Conservation (phyloP, 176 grass and related monocot species). For the Musa beccarii region DNA sequence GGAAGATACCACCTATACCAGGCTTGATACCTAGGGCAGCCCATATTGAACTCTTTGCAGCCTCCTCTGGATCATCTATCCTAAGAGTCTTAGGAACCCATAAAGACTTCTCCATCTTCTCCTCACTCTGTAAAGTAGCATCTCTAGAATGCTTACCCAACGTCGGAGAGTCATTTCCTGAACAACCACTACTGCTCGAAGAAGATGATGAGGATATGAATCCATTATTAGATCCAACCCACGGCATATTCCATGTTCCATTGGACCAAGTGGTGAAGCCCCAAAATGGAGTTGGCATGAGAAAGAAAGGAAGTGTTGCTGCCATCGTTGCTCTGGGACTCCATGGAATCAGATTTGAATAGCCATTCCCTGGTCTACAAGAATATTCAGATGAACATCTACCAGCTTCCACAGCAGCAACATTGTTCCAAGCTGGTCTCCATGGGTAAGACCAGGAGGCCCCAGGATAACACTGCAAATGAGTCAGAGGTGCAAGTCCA, state of each 20-base stretch:
- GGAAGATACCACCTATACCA: conserved; percentile 51
- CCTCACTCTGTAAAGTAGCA: conserved; percentile 35
- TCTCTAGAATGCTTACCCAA: conserved; percentile 83
- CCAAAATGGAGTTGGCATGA: conserved; percentile 65
- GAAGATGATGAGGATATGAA: conserved; percentile 39
- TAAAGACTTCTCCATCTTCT: conserved; percentile 51
- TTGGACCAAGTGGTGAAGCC: conserved; percentile 47
- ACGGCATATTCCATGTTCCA: conserved; percentile 35
- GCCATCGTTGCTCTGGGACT: conserved; percentile 39
- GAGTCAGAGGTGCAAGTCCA: conserved; percentile 39
- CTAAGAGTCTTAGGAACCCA: conserved; percentile 91
- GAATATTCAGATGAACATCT: conserved; percentile 25
- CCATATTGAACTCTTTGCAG: conserved; percentile 96
- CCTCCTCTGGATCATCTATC: conserved; percentile 83
- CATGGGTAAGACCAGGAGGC: conserved; percentile 69
- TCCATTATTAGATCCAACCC: conserved; percentile 24
- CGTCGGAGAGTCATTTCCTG: conserved; percentile 54
- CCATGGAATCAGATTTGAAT: conserved; percentile 31
- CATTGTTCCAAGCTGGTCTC: conserved; percentile 43
- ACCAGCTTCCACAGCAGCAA: conserved; percentile 33
- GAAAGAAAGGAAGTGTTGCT: conserved; percentile 53
- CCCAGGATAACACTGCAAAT: conserved; percentile 53
- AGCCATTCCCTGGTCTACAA: conserved; percentile 32
- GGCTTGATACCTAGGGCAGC: conserved; percentile 81
- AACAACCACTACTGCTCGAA: conserved; percentile 52